Evolutionary conservation across 228 moss, liverwort and hornwort genomes (phyloP), one percentile per base, ranked within the genome.

Genomic region (Sphagnum fallax): DNA sequence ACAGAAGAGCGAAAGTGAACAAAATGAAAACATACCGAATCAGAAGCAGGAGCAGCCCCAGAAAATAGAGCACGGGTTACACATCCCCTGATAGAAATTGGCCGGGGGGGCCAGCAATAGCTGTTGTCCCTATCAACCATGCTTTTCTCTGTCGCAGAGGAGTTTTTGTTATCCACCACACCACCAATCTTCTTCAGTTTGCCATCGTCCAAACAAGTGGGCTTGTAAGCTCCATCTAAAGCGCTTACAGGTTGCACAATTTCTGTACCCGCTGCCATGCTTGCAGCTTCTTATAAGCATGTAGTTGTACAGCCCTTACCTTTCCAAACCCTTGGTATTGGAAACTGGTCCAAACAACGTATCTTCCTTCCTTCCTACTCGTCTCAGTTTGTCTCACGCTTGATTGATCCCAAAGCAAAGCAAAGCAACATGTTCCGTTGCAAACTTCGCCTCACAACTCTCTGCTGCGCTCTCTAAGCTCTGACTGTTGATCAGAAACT

Each of bases 251-350:
- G 95, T 75, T 95, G 95, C 79, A 88, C 84, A 72, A 90, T 89
- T 83, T 95, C 95, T 73, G 95, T 90, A 73, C 95, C 95, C 69
- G 92, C 95, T 92, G 95, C 95, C 95, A 95, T 95, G 74, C 32
- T 32, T 32, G 32, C 32, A 32, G 72, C 90, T 79, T 80, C 84
- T 90, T 47, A 61, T 89, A 88, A 85, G 87, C 95, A 95, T 95
- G 85, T 92, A 95, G 88, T 32, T 32, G 32, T 32, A 32, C 32
- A 32, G 2, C 32, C 32, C 32, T 32, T 32, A 32, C 32, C 32
- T 32, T 32, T 32, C 32, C 32, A 32, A 32, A 32, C 32, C 32
- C 32, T 32, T 32, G 32, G 32, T 32, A 32, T 32, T 32, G 32
- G 32, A 32, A 32, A 32, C 32, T 32, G 32, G 2, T 32, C 32